phyloP scores from a whole-genome alignment of 2,329 filamentous ascomycete genomes.

The Cylindrodendrum hubeiense region DNA sequence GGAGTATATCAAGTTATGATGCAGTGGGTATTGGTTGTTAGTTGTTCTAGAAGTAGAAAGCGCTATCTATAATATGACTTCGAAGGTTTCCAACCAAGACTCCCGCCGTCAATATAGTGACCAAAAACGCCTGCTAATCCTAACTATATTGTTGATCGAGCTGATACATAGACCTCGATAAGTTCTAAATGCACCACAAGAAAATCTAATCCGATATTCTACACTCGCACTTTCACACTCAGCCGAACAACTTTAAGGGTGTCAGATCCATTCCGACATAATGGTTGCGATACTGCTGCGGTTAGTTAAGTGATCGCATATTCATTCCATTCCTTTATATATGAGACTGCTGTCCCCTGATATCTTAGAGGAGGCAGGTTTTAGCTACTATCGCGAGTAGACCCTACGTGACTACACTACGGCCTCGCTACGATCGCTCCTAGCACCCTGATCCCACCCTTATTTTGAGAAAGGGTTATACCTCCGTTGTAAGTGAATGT shows the following conservation, averaged over 20 bases:
- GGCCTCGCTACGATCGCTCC: too few species aligned
- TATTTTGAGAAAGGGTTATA: background rate
- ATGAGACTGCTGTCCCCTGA: too few species aligned
- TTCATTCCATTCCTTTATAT: too few species aligned
- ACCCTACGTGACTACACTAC: too few species aligned
- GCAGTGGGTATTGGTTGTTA: too few species aligned
- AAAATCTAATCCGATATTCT: background rate
- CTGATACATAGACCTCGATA: background rate
- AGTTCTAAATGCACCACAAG: background rate
- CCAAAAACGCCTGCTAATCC: background rate
- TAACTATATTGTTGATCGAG: background rate
- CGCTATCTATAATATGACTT: background rate
- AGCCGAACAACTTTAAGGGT: too few species aligned
- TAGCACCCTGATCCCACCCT: background rate
- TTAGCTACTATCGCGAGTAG: too few species aligned
- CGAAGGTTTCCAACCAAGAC: background rate
- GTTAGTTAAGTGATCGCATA: too few species aligned
- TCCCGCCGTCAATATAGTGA: background rate
- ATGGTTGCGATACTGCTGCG: too few species aligned
- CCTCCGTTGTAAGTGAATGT: background rate
- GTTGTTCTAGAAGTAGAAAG: background rate
- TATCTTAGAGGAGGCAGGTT: too few species aligned
- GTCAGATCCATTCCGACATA: too few species aligned
- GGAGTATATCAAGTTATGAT: conserved; percentile 15
- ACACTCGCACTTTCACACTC: background rate